phyloP scores from a whole-genome alignment of 768 basidiomycete species.

The Daedaleopsis nitida region DNA sequence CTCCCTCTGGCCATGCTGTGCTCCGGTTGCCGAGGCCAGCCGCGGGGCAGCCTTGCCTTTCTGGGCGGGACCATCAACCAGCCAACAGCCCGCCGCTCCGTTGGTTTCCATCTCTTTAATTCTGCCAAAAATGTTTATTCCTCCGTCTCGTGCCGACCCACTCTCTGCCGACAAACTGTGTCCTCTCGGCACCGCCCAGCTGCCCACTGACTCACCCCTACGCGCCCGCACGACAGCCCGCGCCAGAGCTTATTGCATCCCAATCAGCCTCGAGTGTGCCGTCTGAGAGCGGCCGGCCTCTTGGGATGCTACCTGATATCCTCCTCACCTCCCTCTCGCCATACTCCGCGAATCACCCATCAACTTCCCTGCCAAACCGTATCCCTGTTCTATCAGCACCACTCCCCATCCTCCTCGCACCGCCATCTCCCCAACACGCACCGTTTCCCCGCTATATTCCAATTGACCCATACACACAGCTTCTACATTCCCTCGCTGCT shows the following conservation, averaged over 20 bases:
- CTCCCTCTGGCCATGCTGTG: slow-evolving; percentile 22
- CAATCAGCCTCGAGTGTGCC: slow-evolving; percentile 7
- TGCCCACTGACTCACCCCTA: slow-evolving; percentile 9
- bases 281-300: slow-evolving; percentile 14
- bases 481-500: slow-evolving; percentile 8
- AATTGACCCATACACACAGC: slow-evolving; percentile 7
- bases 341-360: slow-evolving; percentile 19
- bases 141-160: background rate
- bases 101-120: background rate
- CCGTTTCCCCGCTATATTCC: slow-evolving; percentile 10
- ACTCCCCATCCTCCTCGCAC: slow-evolving; percentile 5
- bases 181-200: slow-evolving; percentile 17
- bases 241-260: slow-evolving; percentile 17
- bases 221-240: slow-evolving; percentile 14
- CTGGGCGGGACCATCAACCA: slow-evolving; percentile 15
- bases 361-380: slow-evolving; percentile 17
- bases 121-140: background rate
- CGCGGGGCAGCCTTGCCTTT: slow-evolving; percentile 13
- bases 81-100: slow-evolving; percentile 1
- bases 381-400: slow-evolving; percentile 8
- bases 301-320: background rate
- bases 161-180: slow-evolving; percentile 12
- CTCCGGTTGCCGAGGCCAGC: slow-evolving; percentile 18
- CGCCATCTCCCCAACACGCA: slow-evolving; percentile 10
- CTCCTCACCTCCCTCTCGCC: slow-evolving; percentile 6